Conservation (phyloP, 139 green algal genomes). For the Asterochloris erici region DNA sequence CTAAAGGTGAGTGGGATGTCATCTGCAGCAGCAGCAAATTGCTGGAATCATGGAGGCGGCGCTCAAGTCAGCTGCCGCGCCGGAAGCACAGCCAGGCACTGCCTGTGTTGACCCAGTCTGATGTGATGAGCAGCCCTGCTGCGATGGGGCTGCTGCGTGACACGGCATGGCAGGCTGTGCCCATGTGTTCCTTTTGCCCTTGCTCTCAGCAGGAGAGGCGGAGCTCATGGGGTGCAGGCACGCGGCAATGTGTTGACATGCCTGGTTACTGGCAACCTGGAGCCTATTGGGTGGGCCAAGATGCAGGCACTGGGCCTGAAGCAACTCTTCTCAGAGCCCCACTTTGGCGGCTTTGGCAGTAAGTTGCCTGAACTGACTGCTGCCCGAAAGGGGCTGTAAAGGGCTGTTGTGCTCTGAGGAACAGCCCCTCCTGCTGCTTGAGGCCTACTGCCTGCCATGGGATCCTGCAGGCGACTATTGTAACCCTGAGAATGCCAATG, state of each 20-base stretch:
- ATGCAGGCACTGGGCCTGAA: conserved; percentile 73
- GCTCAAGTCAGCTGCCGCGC: not conserved
- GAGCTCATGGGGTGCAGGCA: not conserved
- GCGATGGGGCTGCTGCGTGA: not conserved
- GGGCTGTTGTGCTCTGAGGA: too few species aligned
- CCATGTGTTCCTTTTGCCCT: not conserved
- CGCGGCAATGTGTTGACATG: conserved; percentile 47
- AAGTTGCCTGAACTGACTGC: too few species aligned
- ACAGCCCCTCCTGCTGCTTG: too few species aligned
- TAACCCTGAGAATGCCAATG: conserved; percentile 55
- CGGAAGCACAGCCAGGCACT: not conserved
- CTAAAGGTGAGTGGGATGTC: conserved; percentile 19
- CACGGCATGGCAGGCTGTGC: not conserved
- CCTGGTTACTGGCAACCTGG: conserved; percentile 92
- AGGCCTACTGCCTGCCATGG: not conserved
- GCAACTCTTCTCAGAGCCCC: conserved; percentile 65
- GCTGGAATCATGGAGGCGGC: not conserved
- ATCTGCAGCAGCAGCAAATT: not conserved
- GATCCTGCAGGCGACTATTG: conserved; percentile 60
- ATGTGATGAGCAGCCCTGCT: not conserved
- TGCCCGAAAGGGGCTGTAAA: too few species aligned
- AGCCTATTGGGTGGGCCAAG: conserved; percentile 86
- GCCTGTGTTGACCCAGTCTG: not conserved
- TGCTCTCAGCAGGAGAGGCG: not conserved
- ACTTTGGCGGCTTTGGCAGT: conserved; percentile 88